Base-by-base conservation (phyloP, 352 stramenopile species). In the Globisporangium rhizosaccharum region DNA sequence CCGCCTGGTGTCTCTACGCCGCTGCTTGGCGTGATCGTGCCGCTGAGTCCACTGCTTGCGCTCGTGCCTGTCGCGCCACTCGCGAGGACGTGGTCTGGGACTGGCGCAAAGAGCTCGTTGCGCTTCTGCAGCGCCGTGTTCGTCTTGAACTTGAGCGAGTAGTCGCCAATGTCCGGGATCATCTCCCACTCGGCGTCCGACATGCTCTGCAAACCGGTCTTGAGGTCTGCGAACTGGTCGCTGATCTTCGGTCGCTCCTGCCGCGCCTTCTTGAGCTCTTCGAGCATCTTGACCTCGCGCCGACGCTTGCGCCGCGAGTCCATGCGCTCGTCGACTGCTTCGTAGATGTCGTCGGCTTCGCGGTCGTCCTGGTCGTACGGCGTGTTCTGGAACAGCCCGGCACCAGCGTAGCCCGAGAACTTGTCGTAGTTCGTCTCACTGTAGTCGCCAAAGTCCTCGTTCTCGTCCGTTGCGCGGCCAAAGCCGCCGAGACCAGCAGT, bases 201-300 rank as follows among this genome's bases (percentile, higher is more conserved):
- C 64, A 99, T 95, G 57, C 64, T 77, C 46, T 87, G 74, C 37
- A 99, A 65, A 47, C 96, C 85, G 53, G 87, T 73, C 79, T 99
- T 99, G n/a, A 99, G 74, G 66, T 99, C 96, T 3, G 91, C 88
- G 67, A 99, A 99, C 76, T 99, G 96, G 72, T 98, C 93, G 47
- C 87, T 96, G 71, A 99, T 98, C 67, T 97, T 98, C 11, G 90
- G 91, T 11, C 87, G 79, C 39, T 97, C 88, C 45, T 89, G 72
- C 4, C 88, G 75, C 46, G 78, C 76, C 62, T 90, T 90, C 73
- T 96, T 96, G 53, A 97, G 75, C 46, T 94, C 80, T 42, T 95
- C 74, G 41, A 97, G 61, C 69, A 89, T 71, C 57, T 85, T 65
- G 18, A 96, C 65, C 72, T 98, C 82, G 49, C 91, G 74, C 8